A percentile compares a stretch with the other conserved stretches of the same genome.
Evolutionary conservation across 2,329 filamentous ascomycete genomes (phyloP).

Genomic region (Kalmusia sp.): DNA sequence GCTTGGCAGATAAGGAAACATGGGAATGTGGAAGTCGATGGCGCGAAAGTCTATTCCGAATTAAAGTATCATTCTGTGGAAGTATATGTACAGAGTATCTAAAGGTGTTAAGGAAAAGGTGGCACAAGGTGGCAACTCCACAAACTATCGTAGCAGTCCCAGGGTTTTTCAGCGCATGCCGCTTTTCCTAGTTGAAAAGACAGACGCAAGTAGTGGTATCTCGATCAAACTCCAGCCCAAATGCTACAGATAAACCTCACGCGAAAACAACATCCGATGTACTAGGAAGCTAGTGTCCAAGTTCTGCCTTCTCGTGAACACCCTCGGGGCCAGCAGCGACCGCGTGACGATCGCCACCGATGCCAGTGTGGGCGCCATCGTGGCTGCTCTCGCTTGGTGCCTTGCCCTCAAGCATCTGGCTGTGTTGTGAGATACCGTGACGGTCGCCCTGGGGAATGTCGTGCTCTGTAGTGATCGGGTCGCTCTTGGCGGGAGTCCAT

Average conservation of each 20-base stretch:
- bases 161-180: slow-evolving; percentile 1
- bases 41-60: background rate
- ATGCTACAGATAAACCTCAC: slow-evolving; percentile 20
- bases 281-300: slow-evolving; percentile 5
- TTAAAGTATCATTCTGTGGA: slow-evolving; percentile 2
- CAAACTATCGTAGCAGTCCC: background rate
- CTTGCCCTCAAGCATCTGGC: slow-evolving; percentile 68
- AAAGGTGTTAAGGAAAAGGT: background rate
- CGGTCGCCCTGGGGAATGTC: slow-evolving; percentile 69
- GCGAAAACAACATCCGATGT: slow-evolving; percentile 3
- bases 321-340: slow-evolving; percentile 55
- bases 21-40: background rate
- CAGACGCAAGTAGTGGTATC: slow-evolving; percentile 39
- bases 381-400: slow-evolving; percentile 53
- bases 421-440: slow-evolving; percentile 76
- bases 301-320: slow-evolving; percentile 47
- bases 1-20: slow-evolving; percentile 26
- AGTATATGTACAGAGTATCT: slow-evolving; percentile 1
- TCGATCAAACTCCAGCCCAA: slow-evolving; percentile 34
- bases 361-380: slow-evolving; percentile 54
- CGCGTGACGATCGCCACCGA: slow-evolving; percentile 61
- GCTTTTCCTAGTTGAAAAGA: slow-evolving; percentile 18
- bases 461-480: slow-evolving; percentile 66
- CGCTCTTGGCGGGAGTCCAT: slow-evolving; percentile 78
- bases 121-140: background rate